A percentile compares a stretch with the other conserved stretches of the same genome.
These are phyloP conservation scores for Hordeum vulgare DNA, from an alignment of 176 grass and related monocot species.

Conservation along the genomic window DNA sequence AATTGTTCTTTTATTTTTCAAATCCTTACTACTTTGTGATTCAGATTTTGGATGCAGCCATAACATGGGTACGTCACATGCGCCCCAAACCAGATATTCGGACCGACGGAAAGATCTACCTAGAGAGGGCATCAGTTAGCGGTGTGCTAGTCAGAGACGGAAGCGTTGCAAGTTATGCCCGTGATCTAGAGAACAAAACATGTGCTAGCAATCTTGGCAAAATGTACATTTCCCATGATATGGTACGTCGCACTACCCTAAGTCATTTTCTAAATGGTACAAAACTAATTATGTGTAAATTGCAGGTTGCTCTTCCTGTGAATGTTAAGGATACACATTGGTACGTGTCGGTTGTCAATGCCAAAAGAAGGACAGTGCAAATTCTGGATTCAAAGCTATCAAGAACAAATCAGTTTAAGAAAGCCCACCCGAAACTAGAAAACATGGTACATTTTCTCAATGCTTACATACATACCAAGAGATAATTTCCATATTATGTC, in stretches of 20 bases:
- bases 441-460: neutral
- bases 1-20: neutral
- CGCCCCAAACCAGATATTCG: neutral
- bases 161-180: neutral
- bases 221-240: neutral
- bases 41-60: neutral
- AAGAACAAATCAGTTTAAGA: neutral
- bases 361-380: neutral
- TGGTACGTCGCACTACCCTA: neutral
- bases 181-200: neutral
- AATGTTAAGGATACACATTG: neutral
- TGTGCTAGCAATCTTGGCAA: neutral
- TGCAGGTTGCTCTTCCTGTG: neutral
- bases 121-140: neutral
- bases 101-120: neutral
- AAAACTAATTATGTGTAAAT: neutral
- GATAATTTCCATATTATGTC: neutral
- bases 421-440: neutral
- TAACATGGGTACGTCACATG: neutral
- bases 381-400: neutral
- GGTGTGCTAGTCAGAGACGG: neutral
- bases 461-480: no score
- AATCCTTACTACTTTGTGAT: neutral
- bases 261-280: neutral
- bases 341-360: neutral